Evolutionary conservation across 176 grass and related monocot genomes (phyloP), one percentile per base, ranked within the genome.

Genomic region (Carex scoparia): DNA sequence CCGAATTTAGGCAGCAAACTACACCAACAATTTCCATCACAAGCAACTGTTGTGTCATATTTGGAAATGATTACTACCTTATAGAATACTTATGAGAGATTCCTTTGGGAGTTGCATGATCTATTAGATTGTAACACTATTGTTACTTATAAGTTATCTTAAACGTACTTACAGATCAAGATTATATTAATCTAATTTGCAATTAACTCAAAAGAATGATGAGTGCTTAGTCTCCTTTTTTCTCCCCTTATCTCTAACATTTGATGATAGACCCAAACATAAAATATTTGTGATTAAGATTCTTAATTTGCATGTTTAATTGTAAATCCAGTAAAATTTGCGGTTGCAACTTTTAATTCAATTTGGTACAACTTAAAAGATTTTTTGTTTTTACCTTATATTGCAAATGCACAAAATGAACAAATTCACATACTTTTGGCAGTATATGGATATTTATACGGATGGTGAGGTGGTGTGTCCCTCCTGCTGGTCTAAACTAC

Each of bases 401-500:
- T 35, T 35, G 33, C 33, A 35, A 35, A 35, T 23, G 23, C 23
- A 23, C 23, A 23, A 75, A 14, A 1, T 53, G n/a, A 54, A n/a
- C 10, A 75, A 12, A 13, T 72, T 72, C 9, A 72, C 37, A 15
- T 9, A 1, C 23, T 66, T 89, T 94, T 84, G 90, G 5, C 80
- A 92, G 92, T 97, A 92, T 23, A 23, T 23, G 23, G 23, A 23
- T 23, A 23, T 23, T 23, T 23, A 23, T 83, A 82, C 69, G 49
- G 90, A 91, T 72, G 92, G 95, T 37, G 92, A 97, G 84, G 89
- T 97, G 77, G 92, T 87, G 10, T 97, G 95, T 53, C 49, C 85
- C 84, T 88, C 86, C 33, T 97, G 95, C 88, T 93, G 95, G 84
- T 88, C 87, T 32, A 92, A 65, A 81, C 86, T 97, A 18, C 79